phyloP scores from a whole-genome alignment of 1,284 basidiomycete genomes.

The Boletus semigastroideus region DNA sequence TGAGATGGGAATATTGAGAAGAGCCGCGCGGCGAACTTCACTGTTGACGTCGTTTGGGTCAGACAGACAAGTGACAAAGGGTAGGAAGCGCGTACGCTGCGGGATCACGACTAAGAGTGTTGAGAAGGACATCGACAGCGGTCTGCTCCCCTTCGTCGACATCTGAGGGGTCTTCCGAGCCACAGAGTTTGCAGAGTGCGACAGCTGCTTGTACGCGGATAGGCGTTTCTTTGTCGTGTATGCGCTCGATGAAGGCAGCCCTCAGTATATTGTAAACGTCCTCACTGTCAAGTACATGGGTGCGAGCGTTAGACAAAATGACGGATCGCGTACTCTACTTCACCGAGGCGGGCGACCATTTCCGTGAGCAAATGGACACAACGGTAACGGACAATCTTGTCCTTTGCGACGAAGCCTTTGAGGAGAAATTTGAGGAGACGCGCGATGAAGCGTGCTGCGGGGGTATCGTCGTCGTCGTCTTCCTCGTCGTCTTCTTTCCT shows the following conservation, averaged over 20 bases:
- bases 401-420: slow-evolving; percentile 84
- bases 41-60: slow-evolving; percentile 39
- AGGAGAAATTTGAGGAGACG: slow-evolving; percentile 79
- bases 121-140: slow-evolving; percentile 68
- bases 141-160: slow-evolving; percentile 64
- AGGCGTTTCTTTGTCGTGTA: slow-evolving; percentile 82
- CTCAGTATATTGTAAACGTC: slow-evolving; percentile 76
- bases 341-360: slow-evolving; percentile 77
- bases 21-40: slow-evolving; percentile 87
- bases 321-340: slow-evolving; percentile 68
- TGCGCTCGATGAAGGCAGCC: slow-evolving; percentile 70
- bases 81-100: slow-evolving; percentile 60
- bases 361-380: slow-evolving; percentile 79
- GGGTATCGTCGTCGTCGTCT: slow-evolving; percentile 70
- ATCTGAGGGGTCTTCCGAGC: slow-evolving; percentile 73
- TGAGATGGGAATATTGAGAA: slow-evolving; percentile 76
- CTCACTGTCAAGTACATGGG: slow-evolving; percentile 53
- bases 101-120: slow-evolving; percentile 74
- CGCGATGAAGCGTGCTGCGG: slow-evolving; percentile 72
- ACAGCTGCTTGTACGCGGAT: slow-evolving; percentile 86
- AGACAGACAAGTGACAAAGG: neutral
- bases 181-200: slow-evolving; percentile 82
- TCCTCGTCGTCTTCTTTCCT: slow-evolving; percentile 42
- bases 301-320: neutral
- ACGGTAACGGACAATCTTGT: slow-evolving; percentile 85